Evolutionary conservation across 768 basidiomycete species (phyloP), one percentile per base, ranked within the genome.

Genomic region (Naganishia vaughanmartiniae): DNA sequence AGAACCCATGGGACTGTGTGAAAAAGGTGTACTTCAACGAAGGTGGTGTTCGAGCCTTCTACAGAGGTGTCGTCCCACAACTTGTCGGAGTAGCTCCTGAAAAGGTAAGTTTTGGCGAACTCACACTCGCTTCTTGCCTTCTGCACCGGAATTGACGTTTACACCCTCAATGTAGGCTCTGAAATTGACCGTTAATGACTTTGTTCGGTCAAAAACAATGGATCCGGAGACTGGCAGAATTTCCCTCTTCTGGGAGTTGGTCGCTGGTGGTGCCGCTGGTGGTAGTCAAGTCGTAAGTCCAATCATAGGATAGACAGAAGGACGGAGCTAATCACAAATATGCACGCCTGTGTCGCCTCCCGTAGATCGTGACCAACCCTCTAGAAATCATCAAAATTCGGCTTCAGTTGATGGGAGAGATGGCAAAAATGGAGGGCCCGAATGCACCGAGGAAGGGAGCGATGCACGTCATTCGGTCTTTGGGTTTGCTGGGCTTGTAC

Each of bases 221-320:
- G 93, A 99, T 81, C 92, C 93, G 28, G 93, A 95, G 81, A 99
- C 96, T 12, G 96, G 96, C 15, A 87, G 92, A 67, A 99, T 99
- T 81, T 87, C 89, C 70, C 78, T 96, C n/a, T 75, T 76, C n/a
- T 93, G 92, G 91, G 96, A 99, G 82, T 75, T 98, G 21, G 70
- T 91, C 6, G 95, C 95, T 39, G 96, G 96, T 83, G 96, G 90
- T 75, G 84, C 86, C 45, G 96, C 96, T 46, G 96, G 96, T 79
- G 96, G 89, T 77, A 94, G 92, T 79, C 96, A 99, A 89, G 96
- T 99, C 78, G 94, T 96, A 81, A 73, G 91, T 88, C 1, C 15
- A n/a, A 7, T 1, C 54, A 39, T 14, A 24, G 33, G 4, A 46
- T 4, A 12, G 4, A 14, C 2, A 5, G 42, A 26, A 7, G 24